Evolutionary conservation across 2,329 filamentous ascomycete genomes (phyloP).

Genomic region (Monosporascus sp.): DNA sequence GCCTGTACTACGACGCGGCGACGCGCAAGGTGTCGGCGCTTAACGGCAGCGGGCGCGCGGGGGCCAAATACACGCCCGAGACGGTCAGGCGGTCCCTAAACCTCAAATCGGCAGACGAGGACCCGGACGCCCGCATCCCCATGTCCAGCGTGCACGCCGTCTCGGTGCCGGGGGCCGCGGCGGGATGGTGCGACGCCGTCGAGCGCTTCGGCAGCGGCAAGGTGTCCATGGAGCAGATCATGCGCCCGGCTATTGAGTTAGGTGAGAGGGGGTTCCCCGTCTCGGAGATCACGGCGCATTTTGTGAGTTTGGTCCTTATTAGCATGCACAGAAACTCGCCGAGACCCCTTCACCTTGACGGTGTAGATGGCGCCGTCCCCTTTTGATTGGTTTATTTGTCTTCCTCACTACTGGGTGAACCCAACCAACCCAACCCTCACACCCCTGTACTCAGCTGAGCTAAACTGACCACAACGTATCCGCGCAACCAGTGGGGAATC

Average conservation of each 20-base stretch:
- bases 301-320: conserved; percentile 44
- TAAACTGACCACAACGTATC: not conserved
- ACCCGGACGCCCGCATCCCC: conserved; percentile 57
- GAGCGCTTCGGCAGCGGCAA: conserved; percentile 87
- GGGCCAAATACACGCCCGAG: conserved; percentile 62
- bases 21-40: conserved; percentile 77
- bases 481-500: conserved; percentile 57
- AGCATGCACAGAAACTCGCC: too few relatives aligned
- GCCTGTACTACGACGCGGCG: conserved; percentile 82
- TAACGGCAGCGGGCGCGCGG: conserved; percentile 88
- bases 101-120: conserved; percentile 52
- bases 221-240: conserved; percentile 67
- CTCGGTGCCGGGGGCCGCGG: conserved; percentile 84
- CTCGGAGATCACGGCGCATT: conserved; percentile 66
- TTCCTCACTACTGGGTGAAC: too few relatives aligned
- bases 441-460: too few relatives aligned
- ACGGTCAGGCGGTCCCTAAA: conserved; percentile 64
- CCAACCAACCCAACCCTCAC: too few relatives aligned
- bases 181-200: conserved; percentile 87
- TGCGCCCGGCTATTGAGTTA: conserved; percentile 76
- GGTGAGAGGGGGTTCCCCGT: conserved; percentile 89
- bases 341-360: too few relatives aligned
- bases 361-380: too few relatives aligned
- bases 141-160: conserved; percentile 72
- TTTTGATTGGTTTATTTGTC: too few relatives aligned